Conservation (phyloP, 176 grass and related monocot genomes). For the Triticum aestivum region DNA sequence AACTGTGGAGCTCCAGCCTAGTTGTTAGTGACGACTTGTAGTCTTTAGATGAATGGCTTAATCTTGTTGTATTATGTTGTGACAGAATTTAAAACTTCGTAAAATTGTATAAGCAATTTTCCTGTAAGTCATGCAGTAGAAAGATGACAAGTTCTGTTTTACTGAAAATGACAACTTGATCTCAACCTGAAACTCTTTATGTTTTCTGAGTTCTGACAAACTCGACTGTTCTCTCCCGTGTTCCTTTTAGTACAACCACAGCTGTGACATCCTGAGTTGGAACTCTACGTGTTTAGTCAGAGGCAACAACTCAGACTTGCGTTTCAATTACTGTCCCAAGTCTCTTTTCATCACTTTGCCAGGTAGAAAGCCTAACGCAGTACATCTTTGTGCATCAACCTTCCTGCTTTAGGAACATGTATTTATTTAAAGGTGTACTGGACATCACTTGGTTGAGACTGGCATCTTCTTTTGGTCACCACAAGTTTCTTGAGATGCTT, state of each 20-base stretch:
- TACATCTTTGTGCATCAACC: slow-evolving; percentile 16
- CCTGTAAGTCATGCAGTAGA: slow-evolving; percentile 10
- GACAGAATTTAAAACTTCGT: slow-evolving; percentile 13
- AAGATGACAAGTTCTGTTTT: slow-evolving; percentile 12
- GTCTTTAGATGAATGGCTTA: slow-evolving; percentile 16
- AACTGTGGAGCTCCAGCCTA: slow-evolving; percentile 17
- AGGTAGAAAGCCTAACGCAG: slow-evolving; percentile 15
- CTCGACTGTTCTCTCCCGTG: not conserved
- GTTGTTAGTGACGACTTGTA: slow-evolving; percentile 15
- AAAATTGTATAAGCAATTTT: slow-evolving; percentile 17
- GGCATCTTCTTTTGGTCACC: slow-evolving; percentile 32
- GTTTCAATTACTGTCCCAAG: not conserved
- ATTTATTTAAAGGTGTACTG: slow-evolving; percentile 24
- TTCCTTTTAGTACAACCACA: not conserved
- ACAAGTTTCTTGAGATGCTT: slow-evolving; percentile 42
- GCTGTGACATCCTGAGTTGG: not conserved
- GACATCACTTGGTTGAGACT: slow-evolving; percentile 18
- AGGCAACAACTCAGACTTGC: not conserved
- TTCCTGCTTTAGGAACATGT: slow-evolving; percentile 8
- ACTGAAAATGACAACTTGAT: not conserved
- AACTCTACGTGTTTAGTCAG: slow-evolving; percentile 15
- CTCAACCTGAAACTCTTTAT: not conserved
- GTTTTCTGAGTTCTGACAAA: not conserved
- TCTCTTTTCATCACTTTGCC: not conserved
- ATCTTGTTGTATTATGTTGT: slow-evolving; percentile 14